Base-by-base conservation (phyloP, 805 yeast genomes). In the Saccharomyces mikatae region DNA sequence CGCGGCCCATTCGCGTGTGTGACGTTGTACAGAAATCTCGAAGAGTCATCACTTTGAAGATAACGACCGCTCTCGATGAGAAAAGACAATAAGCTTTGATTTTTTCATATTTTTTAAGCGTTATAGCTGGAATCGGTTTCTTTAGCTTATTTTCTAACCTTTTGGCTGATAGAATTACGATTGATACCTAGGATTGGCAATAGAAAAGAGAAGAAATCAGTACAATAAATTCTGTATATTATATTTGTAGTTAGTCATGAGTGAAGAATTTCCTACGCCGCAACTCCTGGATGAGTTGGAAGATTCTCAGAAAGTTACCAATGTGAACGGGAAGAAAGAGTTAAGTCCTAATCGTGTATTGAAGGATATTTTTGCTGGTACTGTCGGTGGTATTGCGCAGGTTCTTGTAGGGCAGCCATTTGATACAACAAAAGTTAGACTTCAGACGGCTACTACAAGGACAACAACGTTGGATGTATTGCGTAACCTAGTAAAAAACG, bases 351-450 rank as follows among this genome's bases (percentile, higher is more conserved):
- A 36, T 36, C 44, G 44, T 36, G 62, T 66, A 1, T 59, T 77
- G 31, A 89, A 89, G 63, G 97, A 91, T 69, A 79, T 90, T 50
- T 72, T 87, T 53, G 95, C 96, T 4, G 99, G 99, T 22, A 92
- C 97, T 17, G 78, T 86, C 61, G 98, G 98, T 54, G 99, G 99
- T 52, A 82, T 94, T 28, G 92, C 97, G 6, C 99, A 94, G 72
- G 98, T 94, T 6, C 74, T 94, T 32, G 87, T 86, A 13, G 99
- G 99, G 26, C 98, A 94, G 71, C 97, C 98, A 6, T 92, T 92
- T 65, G 98, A 91, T 69, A 88, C 96, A 9, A 88, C 94, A 48
- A 92, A 92, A 72, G 98, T 94, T 22, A 78, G 99, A 52, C 76
- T 94, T 49, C 98, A 94, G 67, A 85, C 95, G 1, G 90, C 95